Evolutionary conservation across 164 flowering plant genomes (phyloP), one percentile per base, ranked within the genome.

Genomic region (Pachysandra terminalis): DNA sequence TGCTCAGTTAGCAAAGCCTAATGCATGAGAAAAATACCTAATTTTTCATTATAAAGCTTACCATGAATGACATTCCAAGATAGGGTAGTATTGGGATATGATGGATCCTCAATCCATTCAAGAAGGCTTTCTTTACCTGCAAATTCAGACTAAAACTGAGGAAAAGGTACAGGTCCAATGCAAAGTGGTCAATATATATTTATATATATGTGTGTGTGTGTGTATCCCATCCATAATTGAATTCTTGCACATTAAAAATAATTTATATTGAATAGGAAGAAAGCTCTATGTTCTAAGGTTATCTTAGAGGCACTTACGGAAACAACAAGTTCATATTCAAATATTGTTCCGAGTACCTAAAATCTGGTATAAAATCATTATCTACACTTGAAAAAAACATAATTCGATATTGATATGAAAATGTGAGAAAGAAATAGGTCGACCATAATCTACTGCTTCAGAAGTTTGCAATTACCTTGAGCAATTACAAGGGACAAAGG

Each of bases 21-120:
- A 32, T 66, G 24, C 58, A 17, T 15, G 10, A 48, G 25, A 13
- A 23, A 49, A 56, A 14, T 25, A 57, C 9, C 41, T 15, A 35
- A 52, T 9, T 37, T 45, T 24, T 13, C 32, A 27, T 51, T 22
- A 60, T 61, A 23, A 69, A 51, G 32, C 64, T 57, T 79, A 91
- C 97, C 97, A 63, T 84, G 55, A 70, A 91, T 84, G 19, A 79
- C 69, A 68, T 86, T 84, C 96, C 96, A 89, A 49, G 87, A 86
- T 69, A 88, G 73, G 55, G 91, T 86, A 61, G 78, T 64, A 76
- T 83, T 86, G 52, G 91, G 93, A 77, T 83, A 83, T 55, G 87
- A 78, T 53, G 91, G 95, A 64, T 87, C 82, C 55, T 86, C 81
- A 62, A 79, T 74, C 97, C 96, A 91, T 68, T 84, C 80, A 56